A percentile compares a stretch with the other conserved stretches of the same genome.
Conservation (phyloP, 345 rosid genomes). For the Erysimum cheiranthoides region DNA sequence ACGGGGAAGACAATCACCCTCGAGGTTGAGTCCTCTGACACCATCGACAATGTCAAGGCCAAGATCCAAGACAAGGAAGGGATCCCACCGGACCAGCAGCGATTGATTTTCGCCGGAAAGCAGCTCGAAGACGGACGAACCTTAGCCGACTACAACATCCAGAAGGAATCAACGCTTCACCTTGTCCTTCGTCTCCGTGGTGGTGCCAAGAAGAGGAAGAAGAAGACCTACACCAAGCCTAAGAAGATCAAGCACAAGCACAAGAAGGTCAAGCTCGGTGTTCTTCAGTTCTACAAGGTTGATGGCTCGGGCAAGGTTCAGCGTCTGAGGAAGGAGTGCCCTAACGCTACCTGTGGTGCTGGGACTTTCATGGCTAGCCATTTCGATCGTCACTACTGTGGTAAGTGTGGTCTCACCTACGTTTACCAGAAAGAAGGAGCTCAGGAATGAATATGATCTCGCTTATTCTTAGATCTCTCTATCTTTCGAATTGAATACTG, state of each 20-base stretch:
- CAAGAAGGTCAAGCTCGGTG: slow-evolving; percentile 74
- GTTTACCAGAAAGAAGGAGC: slow-evolving; percentile 73
- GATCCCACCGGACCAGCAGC: slow-evolving; percentile 71
- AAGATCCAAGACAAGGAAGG: slow-evolving; percentile 76
- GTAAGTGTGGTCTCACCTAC: slow-evolving; percentile 76
- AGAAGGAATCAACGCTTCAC: slow-evolving; percentile 64
- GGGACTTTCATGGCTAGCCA: slow-evolving; percentile 79
- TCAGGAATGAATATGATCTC: slow-evolving; percentile 39
- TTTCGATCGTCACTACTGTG: slow-evolving; percentile 75
- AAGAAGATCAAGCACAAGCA: slow-evolving; percentile 77
- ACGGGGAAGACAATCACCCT: slow-evolving; percentile 49
- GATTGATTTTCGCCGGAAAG: slow-evolving; percentile 74
- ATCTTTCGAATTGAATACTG: slow-evolving; percentile 8
- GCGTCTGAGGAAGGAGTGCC: slow-evolving; percentile 74
- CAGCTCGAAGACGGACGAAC: slow-evolving; percentile 71
- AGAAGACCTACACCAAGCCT: slow-evolving; percentile 79
- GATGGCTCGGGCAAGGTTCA: slow-evolving; percentile 69
- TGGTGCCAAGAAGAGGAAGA: slow-evolving; percentile 69
- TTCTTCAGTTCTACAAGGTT: slow-evolving; percentile 70
- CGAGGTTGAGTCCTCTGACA: slow-evolving; percentile 65
- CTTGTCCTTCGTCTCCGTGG: slow-evolving; percentile 62
- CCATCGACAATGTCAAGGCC: slow-evolving; percentile 74
- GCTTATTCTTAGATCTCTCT: slow-evolving; percentile 10
- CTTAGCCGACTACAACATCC: slow-evolving; percentile 60
- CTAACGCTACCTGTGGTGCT: slow-evolving; percentile 66